Base-by-base conservation (phyloP, 2,329 filamentous ascomycete genomes). In the Claviceps pazoutovae region DNA sequence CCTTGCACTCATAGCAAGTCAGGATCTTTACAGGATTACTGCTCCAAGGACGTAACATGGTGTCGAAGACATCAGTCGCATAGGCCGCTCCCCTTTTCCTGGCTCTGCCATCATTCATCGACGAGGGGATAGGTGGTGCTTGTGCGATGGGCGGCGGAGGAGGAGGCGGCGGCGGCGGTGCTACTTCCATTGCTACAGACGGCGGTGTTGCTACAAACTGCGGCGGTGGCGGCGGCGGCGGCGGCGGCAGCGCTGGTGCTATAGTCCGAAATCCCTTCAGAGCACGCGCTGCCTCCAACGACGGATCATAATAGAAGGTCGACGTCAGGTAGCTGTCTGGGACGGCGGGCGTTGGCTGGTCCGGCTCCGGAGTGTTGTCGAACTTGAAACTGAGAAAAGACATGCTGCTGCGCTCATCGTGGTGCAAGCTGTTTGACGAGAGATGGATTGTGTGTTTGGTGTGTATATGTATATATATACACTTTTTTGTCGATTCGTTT, bases 351-450 rank as follows among this genome's bases (percentile, higher is more conserved):
- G 48, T n/a, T 16, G 17, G 17, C 23, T 34, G 51, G 6, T n/a
- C 46, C 37, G 46, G 51, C 6, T n/a, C 46, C 37, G 46, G 46
- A 11, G 46, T 26, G 39, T 49, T 48, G 46, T 52, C 51, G 46
- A 52, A 41, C 34, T 52, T 52, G 51, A 52, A 52, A 39, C 49
- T 52, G 46, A 49, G 39, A 52, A 51, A 52, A 19, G 51, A 52
- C 51, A 52, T 52, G 48, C 16, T 51, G 37, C n/a, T 49, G 39
- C 41, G 51, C 46, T 52, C 51, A 52, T 52, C 17, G 38, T 52
- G 51, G 38, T 44, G 50, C 26, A 23, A 19, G 49, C 23, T 34
- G 16, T 16, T 13, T 38, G 13, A 5, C 38, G 23, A 36, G 14
- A 1, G 46, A 37, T 23, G 14, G 9, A 36, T 38, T 21, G 37